Evolutionary conservation across 116 monocot species (phyloP).

Genomic region (Cymodocea nodosa): DNA sequence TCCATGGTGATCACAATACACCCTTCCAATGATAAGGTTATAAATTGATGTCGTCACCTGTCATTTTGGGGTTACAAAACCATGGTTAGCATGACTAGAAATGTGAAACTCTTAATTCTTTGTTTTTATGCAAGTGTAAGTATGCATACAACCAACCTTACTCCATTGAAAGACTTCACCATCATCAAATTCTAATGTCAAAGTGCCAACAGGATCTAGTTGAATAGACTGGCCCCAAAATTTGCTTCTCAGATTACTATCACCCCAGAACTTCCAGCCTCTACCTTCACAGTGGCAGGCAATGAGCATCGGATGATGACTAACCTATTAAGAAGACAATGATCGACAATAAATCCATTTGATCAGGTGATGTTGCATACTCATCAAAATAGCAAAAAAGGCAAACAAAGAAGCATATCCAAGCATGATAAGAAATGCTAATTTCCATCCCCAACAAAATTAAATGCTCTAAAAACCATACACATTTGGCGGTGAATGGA

Average conservation of each 20-base stretch:
- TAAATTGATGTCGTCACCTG: constrained; percentile 89
- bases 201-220: constrained; percentile 74
- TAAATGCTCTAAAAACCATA: too few relatives aligned
- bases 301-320: constrained; percentile 87
- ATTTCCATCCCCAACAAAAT: too few relatives aligned
- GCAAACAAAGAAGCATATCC: too few relatives aligned
- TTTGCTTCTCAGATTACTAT: constrained; percentile 70
- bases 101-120: not conserved
- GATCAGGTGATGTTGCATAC: too few relatives aligned
- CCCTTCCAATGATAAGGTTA: constrained; percentile 83
- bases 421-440: too few relatives aligned
- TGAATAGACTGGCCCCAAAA: constrained; percentile 97
- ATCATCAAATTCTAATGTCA: constrained; percentile 93
- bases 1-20: constrained; percentile 91
- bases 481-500: too few relatives aligned
- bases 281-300: constrained; percentile 97
- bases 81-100: constrained; percentile 3
- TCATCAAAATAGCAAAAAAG: too few relatives aligned
- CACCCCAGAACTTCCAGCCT: constrained; percentile 97
- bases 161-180: constrained; percentile 91
- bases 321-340: constrained; percentile 38
- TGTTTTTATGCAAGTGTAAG: not conserved
- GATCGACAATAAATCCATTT: too few relatives aligned
- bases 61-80: not conserved
- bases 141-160: constrained; percentile 53